Evolutionary conservation across 164 flowering plant genomes (phyloP), one percentile per base, ranked within the genome.

Genomic region (Echeveria elegans): DNA sequence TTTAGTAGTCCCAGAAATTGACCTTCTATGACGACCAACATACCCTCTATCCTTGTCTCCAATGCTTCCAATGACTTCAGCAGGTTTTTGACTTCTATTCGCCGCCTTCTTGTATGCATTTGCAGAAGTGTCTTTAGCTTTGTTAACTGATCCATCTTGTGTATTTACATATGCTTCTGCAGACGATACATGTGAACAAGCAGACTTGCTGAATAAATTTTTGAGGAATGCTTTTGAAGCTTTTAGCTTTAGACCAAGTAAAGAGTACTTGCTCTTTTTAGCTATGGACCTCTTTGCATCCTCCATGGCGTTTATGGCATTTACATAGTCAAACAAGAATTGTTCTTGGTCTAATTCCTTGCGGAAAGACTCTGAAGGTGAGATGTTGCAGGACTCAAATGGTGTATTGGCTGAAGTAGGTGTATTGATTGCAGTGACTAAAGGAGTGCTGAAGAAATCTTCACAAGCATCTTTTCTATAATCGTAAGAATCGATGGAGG

Each of bases 1-100:
- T 61, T 82, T 88, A 41, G 86, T 79, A 0, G 81, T 80, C 50
- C 83, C 80, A 0, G 96, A 85, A 63, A 92, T 85, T 0, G 87
- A 85, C 68, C 81, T 77, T 73, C 87, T 79, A 34, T 78, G 83
- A 10, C 45, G 41, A 18, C 75, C 64, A 34, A 29, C 62, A 1
- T 71, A 69, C 29, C 66, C 68, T 1, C 6, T 16, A 1, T 19
- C 70, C 67, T 78, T 77, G 56, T 68, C 72, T 28, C 71, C 60
- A 24, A 9, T 9, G 15, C 60, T 53, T 12, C 60, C 60, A 53
- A 24, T 60, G 69, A 70, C 23, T 26, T 59, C 63, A 16, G 16
- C 6, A 47, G 30, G 50, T 43, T 3, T 47, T 32, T 47, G 74
- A 66, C 19, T 11, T 68, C 9, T 71, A 72, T 53, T 38, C 19